Evolutionary conservation across 495 filamentous ascomycete genomes (phyloP).

Genomic region (Trichoderma virens): DNA sequence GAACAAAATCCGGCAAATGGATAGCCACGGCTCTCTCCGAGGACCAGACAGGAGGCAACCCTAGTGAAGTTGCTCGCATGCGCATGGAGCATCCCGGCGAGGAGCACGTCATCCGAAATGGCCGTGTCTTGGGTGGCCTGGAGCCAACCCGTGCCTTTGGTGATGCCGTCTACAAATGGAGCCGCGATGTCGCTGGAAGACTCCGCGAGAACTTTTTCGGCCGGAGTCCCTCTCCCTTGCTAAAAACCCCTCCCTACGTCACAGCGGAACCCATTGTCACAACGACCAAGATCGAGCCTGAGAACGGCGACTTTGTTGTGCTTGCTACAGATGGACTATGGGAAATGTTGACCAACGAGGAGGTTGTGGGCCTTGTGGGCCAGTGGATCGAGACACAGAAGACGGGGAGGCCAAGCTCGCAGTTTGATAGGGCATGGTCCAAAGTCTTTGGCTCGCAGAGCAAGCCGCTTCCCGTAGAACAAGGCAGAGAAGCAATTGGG

Average conservation of each 20-base stretch:
- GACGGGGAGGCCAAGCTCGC: slow-evolving; percentile 26
- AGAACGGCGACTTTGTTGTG: slow-evolving; percentile 88
- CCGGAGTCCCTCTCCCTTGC: slow-evolving; percentile 55
- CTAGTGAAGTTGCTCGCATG: slow-evolving; percentile 72
- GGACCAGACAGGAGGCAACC: slow-evolving; percentile 85
- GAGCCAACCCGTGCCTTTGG: slow-evolving; percentile 93
- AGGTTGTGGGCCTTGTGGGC: slow-evolving; percentile 92
- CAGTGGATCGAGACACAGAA: slow-evolving; percentile 86
- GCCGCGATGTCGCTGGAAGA: slow-evolving; percentile 66
- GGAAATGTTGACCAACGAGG: slow-evolving; percentile 99
- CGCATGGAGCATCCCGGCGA: slow-evolving; percentile 83
- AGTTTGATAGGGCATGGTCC: slow-evolving; percentile 44
- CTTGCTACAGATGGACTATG: slow-evolving; percentile 96
- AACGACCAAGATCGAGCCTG: slow-evolving; percentile 87
- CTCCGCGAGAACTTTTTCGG: slow-evolving; percentile 83
- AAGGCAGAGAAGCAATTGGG: slow-evolving; percentile 21
- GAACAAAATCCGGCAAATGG: slow-evolving; percentile 78
- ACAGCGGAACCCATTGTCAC: slow-evolving; percentile 94
- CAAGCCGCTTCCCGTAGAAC: slow-evolving; percentile 52
- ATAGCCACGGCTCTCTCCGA: slow-evolving; percentile 79
- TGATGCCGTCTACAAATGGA: slow-evolving; percentile 97
- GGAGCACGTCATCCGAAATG: slow-evolving; percentile 72
- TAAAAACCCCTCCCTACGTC: slow-evolving; percentile 93
- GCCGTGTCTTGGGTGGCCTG: slow-evolving; percentile 82
- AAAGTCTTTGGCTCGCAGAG: slow-evolving; percentile 46